These are phyloP conservation scores for Ganoderma resinaceum DNA, from an alignment of 1,284 basidiomycete genomes.

Conservation along the genomic window DNA sequence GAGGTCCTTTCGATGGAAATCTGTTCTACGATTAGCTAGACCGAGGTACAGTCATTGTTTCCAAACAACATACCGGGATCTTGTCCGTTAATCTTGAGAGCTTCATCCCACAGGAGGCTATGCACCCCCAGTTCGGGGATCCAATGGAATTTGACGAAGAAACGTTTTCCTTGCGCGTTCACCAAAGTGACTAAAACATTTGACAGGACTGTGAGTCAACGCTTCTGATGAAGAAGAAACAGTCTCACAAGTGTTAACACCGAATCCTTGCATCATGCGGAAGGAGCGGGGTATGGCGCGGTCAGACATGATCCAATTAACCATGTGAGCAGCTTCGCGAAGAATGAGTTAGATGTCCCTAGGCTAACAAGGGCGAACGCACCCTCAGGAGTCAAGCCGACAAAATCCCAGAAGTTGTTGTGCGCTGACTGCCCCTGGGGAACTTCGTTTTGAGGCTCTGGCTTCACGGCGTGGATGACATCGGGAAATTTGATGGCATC, in stretches of 20 bases:
- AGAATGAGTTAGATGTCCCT: conserved; percentile 16
- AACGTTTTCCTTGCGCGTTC: conserved; percentile 68
- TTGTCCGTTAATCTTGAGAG: conserved; percentile 82
- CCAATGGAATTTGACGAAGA: conserved; percentile 90
- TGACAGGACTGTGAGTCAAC: neutral
- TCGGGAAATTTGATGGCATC: conserved; percentile 87
- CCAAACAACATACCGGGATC: conserved; percentile 62
- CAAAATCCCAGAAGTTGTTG: conserved; percentile 88
- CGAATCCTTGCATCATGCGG: conserved; percentile 89
- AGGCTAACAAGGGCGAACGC: conserved; percentile 31
- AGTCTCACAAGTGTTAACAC: conserved; percentile 72
- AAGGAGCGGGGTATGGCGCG: conserved; percentile 81
- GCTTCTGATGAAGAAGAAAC: neutral
- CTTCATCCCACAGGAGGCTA: conserved; percentile 88
- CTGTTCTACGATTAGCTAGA: conserved; percentile 37
- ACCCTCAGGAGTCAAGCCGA: conserved; percentile 69
- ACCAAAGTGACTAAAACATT: conserved; percentile 64
- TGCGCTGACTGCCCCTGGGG: conserved; percentile 70
- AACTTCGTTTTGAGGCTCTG: conserved; percentile 82
- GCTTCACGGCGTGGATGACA: conserved; percentile 81
- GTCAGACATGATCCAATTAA: conserved; percentile 87
- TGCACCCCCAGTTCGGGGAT: conserved; percentile 84
- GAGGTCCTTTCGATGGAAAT: conserved; percentile 84
- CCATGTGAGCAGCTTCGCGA: conserved; percentile 71
- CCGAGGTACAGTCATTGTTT: neutral